Evolutionary conservation across 192 early-diverging fungal genomes (phyloP), one percentile per base, ranked within the genome.

Genomic region (Coemansia aciculifera): DNA sequence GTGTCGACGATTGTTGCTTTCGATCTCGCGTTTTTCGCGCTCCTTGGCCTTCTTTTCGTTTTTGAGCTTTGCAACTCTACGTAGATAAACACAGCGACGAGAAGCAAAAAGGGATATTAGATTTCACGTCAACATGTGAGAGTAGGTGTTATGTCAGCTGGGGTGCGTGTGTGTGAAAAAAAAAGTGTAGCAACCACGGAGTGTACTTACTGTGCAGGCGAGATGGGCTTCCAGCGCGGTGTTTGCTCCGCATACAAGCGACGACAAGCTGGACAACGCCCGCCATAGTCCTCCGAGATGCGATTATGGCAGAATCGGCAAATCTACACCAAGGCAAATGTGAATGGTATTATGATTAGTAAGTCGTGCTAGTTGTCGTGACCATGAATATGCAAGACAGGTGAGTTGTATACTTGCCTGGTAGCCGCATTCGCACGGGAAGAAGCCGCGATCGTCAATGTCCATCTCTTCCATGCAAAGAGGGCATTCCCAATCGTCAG

Each of bases 231-330:
- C 80, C 74, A 77, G 56, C 69, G 68, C n/a, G 75, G 74, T 37
- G 68, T 91, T 60, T 99, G 93, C 56, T 98, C 95, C 13, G 92
- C 89, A 67, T 95, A 99, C 2, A 89, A 73, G 27, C 95, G 83
- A 21, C 98, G 86, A 67, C 98, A 99, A 17, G 98, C 98, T 23
- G 98, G 98, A 67, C 98, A 99, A 19, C 91, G 88, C 13, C 92
- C 91, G 76, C 95, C 97, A 64, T 93, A 86, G 76, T 95, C 88
- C 52, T 97, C 91, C 69, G 94, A 94, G 76, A 99, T 97, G 75
- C 94, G 95, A 73, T 99, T 92, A 91, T 95, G 98, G 69, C 98
- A 99, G 78, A 99, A 99, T 11, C 96, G 90, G 79, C 98, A 99
- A 72, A 99, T 95, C 95, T 98, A 83, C 32, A 69, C 34, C n/a